These are phyloP conservation scores for Akanthomyces dipterigenus DNA, from an alignment of 2,329 filamentous ascomycete genomes.

Conservation along the genomic window DNA sequence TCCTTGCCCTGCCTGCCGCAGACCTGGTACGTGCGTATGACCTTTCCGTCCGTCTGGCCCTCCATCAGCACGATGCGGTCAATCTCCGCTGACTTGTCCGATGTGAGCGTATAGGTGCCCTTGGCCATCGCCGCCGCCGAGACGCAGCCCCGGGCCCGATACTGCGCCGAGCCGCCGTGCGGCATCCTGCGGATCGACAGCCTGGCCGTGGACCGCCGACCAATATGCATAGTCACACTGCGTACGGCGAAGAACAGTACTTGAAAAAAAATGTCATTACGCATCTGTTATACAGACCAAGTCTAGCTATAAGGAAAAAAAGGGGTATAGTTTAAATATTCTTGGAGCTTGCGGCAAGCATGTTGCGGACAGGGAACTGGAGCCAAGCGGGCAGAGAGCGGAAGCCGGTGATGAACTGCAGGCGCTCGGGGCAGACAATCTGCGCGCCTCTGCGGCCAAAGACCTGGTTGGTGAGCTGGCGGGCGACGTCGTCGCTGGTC, in stretches of 20 bases:
- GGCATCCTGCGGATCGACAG: slow-evolving; percentile 72
- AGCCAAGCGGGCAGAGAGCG: slow-evolving; percentile 4
- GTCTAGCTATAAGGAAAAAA: background rate
- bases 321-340: background rate
- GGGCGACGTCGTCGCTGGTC: slow-evolving; percentile 25
- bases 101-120: slow-evolving; percentile 9
- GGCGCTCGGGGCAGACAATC: slow-evolving; percentile 29
- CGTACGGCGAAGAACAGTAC: no score
- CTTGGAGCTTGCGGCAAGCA: background rate
- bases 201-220: slow-evolving; percentile 49
- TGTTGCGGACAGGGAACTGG: slow-evolving; percentile 3
- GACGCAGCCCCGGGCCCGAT: slow-evolving; percentile 48
- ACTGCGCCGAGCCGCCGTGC: slow-evolving; percentile 58
- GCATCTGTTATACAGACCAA: background rate
- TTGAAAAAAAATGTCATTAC: background rate
- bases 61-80: slow-evolving; percentile 22
- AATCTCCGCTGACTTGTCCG: slow-evolving; percentile 15
- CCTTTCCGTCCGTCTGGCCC: slow-evolving; percentile 20
- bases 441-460: slow-evolving; percentile 33
- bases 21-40: slow-evolving; percentile 20
- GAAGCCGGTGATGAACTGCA: slow-evolving; percentile 10
- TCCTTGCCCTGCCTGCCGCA: slow-evolving; percentile 15
- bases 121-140: slow-evolving; percentile 52
- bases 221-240: no score
- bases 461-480: slow-evolving; percentile 34